Conservation (phyloP, 2,329 filamentous ascomycete species). For the Xylogone sp. region DNA sequence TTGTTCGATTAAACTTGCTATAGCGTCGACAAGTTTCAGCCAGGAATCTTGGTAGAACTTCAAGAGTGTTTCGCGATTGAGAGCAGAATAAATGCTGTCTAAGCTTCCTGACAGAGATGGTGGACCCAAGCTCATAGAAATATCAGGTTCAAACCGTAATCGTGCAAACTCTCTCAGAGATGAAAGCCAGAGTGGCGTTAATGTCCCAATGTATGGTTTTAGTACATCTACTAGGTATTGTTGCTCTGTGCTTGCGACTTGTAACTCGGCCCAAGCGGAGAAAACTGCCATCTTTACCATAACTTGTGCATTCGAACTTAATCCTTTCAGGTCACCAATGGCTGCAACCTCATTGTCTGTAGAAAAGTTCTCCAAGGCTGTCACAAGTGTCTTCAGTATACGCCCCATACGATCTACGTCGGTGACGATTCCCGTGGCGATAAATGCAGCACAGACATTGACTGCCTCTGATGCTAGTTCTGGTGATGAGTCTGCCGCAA, state of each 20-base stretch:
- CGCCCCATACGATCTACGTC: constrained; percentile 98
- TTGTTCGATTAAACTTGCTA: constrained; percentile 94
- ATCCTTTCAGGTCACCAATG: constrained; percentile 87
- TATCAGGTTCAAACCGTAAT: constrained; percentile 92
- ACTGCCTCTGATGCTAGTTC: constrained; percentile 94
- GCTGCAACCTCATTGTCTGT: constrained; percentile 74
- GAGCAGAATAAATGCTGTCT: constrained; percentile 88
- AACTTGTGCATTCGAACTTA: constrained; percentile 93
- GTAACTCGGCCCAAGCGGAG: constrained; percentile 94
- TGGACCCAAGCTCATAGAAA: constrained; percentile 83
- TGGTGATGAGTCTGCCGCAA: constrained; percentile 91
- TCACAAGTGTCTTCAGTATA: constrained; percentile 89
- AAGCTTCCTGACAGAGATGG: constrained; percentile 79
- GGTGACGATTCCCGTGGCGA: constrained; percentile 93
- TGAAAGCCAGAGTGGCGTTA: constrained; percentile 92
- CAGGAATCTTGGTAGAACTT: constrained; percentile 97
- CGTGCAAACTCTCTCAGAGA: constrained; percentile 91
- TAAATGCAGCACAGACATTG: constrained; percentile 96
- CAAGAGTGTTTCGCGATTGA: constrained; percentile 90
- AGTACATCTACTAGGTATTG: constrained; percentile 84
- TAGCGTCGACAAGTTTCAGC: constrained; percentile 94
- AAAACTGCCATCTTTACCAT: constrained; percentile 99
- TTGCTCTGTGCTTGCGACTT: constrained; percentile 91
- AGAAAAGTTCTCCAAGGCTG: constrained; percentile 88
- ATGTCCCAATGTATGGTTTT: constrained; percentile 80